phyloP scores from a whole-genome alignment of 164 flowering plant species.

The Macadamia tetraphylla region DNA sequence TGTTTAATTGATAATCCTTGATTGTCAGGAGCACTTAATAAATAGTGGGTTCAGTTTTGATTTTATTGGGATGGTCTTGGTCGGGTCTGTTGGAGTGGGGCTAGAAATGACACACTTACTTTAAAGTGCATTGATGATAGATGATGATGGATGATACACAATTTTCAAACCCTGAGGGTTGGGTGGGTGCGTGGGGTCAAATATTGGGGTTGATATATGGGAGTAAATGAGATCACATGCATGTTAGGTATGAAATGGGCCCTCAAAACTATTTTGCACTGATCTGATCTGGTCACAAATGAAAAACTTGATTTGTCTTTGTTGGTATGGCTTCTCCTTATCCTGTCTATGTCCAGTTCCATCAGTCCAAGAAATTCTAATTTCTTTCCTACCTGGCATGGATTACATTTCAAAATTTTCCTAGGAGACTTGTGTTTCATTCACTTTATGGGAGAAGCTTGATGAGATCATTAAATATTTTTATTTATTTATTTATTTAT shows the following conservation, averaged over 20 bases:
- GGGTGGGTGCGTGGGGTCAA: not conserved
- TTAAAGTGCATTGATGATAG: not conserved
- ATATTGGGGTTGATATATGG: too few relatives aligned
- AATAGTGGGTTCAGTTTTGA: too few relatives aligned
- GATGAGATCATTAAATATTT: too few relatives aligned
- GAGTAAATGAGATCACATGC: constrained; percentile 20
- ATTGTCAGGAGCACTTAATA: too few relatives aligned
- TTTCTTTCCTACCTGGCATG: not conserved
- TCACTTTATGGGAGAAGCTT: too few relatives aligned
- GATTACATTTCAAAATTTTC: too few relatives aligned
- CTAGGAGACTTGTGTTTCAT: too few relatives aligned
- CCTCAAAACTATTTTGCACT: not conserved
- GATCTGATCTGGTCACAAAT: not conserved
- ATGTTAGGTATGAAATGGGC: constrained; percentile 11
- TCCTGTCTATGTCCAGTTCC: not conserved
- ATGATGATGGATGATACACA: not conserved
- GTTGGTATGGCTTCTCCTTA: constrained; percentile 7
- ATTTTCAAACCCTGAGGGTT: not conserved
- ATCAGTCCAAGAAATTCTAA: not conserved
- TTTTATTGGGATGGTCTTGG: too few relatives aligned
- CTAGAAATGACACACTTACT: not conserved
- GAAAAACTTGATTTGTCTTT: not conserved
- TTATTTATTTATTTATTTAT: too few relatives aligned
- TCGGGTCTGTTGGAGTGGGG: not conserved
- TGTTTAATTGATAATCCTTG: too few relatives aligned